phyloP scores from a whole-genome alignment of 768 basidiomycete genomes.

The Mycena belliarum region DNA sequence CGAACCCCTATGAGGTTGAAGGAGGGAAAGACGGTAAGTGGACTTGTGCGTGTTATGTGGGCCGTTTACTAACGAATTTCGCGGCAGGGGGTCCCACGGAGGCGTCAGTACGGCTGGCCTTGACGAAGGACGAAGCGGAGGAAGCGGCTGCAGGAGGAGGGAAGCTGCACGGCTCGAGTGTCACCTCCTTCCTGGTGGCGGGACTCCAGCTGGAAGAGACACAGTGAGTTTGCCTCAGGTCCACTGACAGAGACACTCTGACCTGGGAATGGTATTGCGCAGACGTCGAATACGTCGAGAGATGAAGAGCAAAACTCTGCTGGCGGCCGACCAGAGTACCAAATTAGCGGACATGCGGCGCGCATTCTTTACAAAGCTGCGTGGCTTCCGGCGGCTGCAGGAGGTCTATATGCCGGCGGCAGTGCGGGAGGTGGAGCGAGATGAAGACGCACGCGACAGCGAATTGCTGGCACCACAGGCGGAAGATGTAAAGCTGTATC shows the following conservation, averaged over 20 bases:
- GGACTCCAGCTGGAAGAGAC: constrained; percentile 2
- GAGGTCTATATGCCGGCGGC: constrained; percentile 7
- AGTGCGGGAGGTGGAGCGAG: background rate
- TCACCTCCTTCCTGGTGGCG: background rate
- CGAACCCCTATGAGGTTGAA: background rate
- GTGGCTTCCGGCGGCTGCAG: constrained; percentile 1
- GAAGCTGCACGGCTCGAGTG: background rate
- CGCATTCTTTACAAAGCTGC: background rate
- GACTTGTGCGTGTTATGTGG: background rate
- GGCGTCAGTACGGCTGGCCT: background rate
- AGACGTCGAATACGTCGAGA: background rate
- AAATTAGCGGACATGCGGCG: constrained; percentile 9
- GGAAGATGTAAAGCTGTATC: constrained; percentile 7
- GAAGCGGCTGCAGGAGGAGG: background rate
- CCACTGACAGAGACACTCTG: background rate
- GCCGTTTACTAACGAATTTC: background rate
- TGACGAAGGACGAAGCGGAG: background rate
- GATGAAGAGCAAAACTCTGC: background rate
- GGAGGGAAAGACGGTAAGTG: background rate
- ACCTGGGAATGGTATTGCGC: background rate
- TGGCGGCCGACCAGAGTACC: background rate
- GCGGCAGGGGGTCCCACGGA: background rate
- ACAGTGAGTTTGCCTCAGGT: background rate
- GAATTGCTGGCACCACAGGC: background rate
- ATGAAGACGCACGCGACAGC: constrained; percentile 5